These are phyloP conservation scores for Teunomyces funiuensis DNA, from an alignment of 805 yeast species.

Conservation along the genomic window DNA sequence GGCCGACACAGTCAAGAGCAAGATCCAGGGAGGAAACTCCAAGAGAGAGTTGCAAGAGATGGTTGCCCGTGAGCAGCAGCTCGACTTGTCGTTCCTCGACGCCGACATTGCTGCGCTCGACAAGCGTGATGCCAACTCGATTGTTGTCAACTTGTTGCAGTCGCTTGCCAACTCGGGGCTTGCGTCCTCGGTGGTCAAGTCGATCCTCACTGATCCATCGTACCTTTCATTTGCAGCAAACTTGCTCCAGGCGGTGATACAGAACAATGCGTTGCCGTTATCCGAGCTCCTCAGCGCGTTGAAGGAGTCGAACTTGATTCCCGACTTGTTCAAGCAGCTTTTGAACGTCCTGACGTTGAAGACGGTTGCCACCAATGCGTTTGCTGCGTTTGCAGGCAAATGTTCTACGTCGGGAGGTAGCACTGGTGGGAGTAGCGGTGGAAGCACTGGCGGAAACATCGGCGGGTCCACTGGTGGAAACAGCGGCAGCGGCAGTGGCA, in stretches of 20 bases:
- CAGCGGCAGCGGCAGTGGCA: background rate
- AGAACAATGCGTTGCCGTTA: constrained; percentile 28
- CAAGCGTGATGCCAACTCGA: constrained; percentile 19
- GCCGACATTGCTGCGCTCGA: constrained; percentile 9
- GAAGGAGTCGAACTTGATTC: constrained; percentile 31
- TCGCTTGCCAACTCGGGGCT: constrained; percentile 44
- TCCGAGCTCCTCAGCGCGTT: constrained; percentile 30
- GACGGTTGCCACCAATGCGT: constrained; percentile 35
- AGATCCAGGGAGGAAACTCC: constrained; percentile 19
- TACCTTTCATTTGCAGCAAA: constrained; percentile 38
- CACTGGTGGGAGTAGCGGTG: background rate
- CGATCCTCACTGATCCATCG: constrained; percentile 36
- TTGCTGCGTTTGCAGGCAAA: constrained; percentile 38
- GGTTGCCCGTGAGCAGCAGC: constrained; percentile 7
- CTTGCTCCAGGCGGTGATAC: constrained; percentile 32
- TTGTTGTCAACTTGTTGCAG: constrained; percentile 37
- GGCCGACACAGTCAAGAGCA: constrained; percentile 23
- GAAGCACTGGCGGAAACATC: constrained; percentile 5
- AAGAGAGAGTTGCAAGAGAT: constrained; percentile 17
- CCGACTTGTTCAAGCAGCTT: constrained; percentile 33
- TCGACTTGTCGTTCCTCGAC: constrained; percentile 7
- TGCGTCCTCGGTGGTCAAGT: constrained; percentile 37
- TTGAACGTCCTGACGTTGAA: constrained; percentile 32
- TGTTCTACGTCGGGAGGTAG: constrained; percentile 15
- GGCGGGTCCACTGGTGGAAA: constrained; percentile 12